These are phyloP conservation scores for Lentinula sp. DNA, from an alignment of 768 basidiomycete genomes.

Conservation along the genomic window DNA sequence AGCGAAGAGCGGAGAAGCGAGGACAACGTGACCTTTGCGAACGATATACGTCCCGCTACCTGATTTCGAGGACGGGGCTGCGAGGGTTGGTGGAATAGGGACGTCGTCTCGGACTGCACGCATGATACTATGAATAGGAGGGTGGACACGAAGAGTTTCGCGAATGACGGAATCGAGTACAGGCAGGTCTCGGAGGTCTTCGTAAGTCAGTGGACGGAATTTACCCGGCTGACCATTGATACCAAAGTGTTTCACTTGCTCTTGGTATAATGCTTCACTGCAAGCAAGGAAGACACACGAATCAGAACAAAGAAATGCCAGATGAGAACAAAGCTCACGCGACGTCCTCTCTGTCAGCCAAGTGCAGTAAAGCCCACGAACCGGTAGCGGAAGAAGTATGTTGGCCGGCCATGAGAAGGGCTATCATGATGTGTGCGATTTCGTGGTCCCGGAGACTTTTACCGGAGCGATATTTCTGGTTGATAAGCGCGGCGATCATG, in stretches of 20 bases:
- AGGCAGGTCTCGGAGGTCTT: conserved; percentile 58
- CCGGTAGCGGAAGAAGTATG: conserved; percentile 94
- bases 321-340: conserved; percentile 45
- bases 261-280: conserved; percentile 75
- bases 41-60: conserved; percentile 54
- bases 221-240: conserved; percentile 44
- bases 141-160: conserved; percentile 53
- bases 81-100: conserved; percentile 57
- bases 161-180: conserved; percentile 64
- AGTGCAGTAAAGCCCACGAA: conserved; percentile 85
- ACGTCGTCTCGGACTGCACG: conserved; percentile 55
- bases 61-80: conserved; percentile 39
- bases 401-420: conserved; percentile 98
- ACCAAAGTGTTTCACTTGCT: conserved; percentile 63
- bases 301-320: not conserved
- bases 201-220: conserved; percentile 55
- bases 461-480: conserved; percentile 82
- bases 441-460: conserved; percentile 76
- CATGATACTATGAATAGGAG: conserved; percentile 40
- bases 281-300: conserved; percentile 13
- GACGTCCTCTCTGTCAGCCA: conserved; percentile 70
- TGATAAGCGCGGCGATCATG: conserved; percentile 85
- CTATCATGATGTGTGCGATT: conserved; percentile 98
- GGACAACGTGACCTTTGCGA: conserved; percentile 63
- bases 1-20: conserved; percentile 62